Base-by-base conservation (phyloP, 768 basidiomycete species). In the Pleurotus giganteus region DNA sequence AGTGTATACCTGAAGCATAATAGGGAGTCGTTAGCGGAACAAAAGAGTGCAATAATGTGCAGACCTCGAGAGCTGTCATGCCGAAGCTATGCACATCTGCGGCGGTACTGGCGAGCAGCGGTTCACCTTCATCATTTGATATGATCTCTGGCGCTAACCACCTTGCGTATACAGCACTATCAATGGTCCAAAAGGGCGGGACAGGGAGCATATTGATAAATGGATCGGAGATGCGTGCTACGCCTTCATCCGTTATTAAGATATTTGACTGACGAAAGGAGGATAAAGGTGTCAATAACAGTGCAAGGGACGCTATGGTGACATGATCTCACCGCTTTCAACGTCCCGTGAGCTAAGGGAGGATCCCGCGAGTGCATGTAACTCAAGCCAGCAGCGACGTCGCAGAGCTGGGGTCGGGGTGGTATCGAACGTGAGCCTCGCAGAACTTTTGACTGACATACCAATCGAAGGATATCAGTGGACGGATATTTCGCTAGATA, bases 61-160 rank as follows among this genome's bases (percentile, higher is more conserved):
- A 12, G n/a, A 50, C 49, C 49, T 50, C 49, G 31, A 50, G 11
- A 11, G 49, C 49, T 21, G 49, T 50, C 49, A 50, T 50, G 11
- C 49, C 23, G 23, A 50, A 50, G 17, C 49, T 26, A 24, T 50
- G 36, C 8, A 50, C 15, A 36, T 50, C 49, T 13, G 31, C 49
- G 11, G 28, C 49, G 21, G 49, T 9, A 9, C 32, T 50, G 11
- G 31, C 49, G 9, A 34, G 21, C 15, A 17, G 23, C 4, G 34
- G n/a, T 17, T 50, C 34, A 21, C 31, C 19, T n/a, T 15, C 31
- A 1, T 23, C 49, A 7, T 28, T 28, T 15, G 24, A 13, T 12
- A 50, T 15, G n/a, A 50, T 34, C 32, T 50, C 49, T 19, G 49
- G 49, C 19, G 49, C 49, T 19, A 50, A 4, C 49, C 49, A 50